A percentile compares a stretch with the other conserved stretches of the same genome.
These are phyloP conservation scores for Saccharomycopsis hybrid DNA, from an alignment of 1,139 yeast species.

Conservation along the genomic window DNA sequence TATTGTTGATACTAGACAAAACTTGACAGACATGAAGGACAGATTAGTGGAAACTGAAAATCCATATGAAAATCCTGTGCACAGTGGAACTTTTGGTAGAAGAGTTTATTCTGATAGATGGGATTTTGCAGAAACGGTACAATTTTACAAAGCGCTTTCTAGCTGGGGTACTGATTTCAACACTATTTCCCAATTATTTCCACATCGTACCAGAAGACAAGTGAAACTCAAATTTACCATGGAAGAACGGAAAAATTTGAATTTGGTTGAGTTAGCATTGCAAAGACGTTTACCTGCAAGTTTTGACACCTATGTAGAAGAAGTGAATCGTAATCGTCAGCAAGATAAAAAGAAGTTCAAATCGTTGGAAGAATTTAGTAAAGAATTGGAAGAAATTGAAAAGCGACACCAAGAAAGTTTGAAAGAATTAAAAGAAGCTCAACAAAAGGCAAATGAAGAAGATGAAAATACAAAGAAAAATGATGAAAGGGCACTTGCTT, in stretches of 20 bases:
- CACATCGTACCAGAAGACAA: slow-evolving; percentile 80
- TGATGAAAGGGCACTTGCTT: neutral
- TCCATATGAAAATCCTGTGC: slow-evolving; percentile 70
- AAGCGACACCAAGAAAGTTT: slow-evolving; percentile 6
- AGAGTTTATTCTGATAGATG: slow-evolving; percentile 72
- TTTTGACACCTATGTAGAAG: slow-evolving; percentile 47
- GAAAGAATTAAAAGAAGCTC: no score
- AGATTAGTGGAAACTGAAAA: slow-evolving; percentile 56
- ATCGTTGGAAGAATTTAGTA: slow-evolving; percentile 33
- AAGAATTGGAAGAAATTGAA: slow-evolving; percentile 28
- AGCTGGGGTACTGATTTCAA: slow-evolving; percentile 97
- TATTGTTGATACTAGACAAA: slow-evolving; percentile 47
- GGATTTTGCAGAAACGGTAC: slow-evolving; percentile 67
- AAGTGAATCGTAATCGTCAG: slow-evolving; percentile 23
- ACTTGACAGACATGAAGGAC: slow-evolving; percentile 25
- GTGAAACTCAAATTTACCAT: slow-evolving; percentile 76
- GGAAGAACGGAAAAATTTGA: slow-evolving; percentile 77
- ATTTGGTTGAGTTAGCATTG: slow-evolving; percentile 70
- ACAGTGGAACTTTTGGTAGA: slow-evolving; percentile 70
- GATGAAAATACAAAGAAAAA: neutral
- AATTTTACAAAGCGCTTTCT: slow-evolving; percentile 72
- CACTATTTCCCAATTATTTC: slow-evolving; percentile 79
- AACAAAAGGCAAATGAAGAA: neutral
- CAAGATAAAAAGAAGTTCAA: slow-evolving; percentile 28
- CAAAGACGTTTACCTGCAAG: slow-evolving; percentile 60